Base-by-base conservation (phyloP, 176 grass and related monocot genomes). In the Carex littledalei region DNA sequence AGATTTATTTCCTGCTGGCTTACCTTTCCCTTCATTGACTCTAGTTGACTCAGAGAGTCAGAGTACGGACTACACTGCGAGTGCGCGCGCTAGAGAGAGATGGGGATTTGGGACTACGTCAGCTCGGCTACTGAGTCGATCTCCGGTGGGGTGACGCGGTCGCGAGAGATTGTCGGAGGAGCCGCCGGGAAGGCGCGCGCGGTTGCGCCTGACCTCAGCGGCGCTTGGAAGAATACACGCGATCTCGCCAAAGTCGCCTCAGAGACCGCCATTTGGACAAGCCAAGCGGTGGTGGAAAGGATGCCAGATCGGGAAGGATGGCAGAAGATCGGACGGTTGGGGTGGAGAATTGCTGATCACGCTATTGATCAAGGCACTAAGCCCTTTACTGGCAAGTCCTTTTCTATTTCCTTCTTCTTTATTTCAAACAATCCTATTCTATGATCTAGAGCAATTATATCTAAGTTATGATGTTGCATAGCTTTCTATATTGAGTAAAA, bases 271-370 rank as follows among this genome's bases (percentile, higher is more conserved):
- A 4, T 63, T 18, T 14, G 54, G 41, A 56, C 29, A 16, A 12
- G 13, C 3, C 60, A 67, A 21, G 49, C 5, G 24, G 37, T 86
- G 24, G 16, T 35, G 43, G 59, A 56, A 4, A 15, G 32, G 31
- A 81, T 81, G 32, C 78, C 65, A 11, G 78, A 87, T 87, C 85
- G 49, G 6, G 78, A 87, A 22, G 64, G 63, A 8, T 63, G 32
- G 66, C 6, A 63, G 65, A 37, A 6, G 65, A 82, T 82, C 78
- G 29, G 35, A 26, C 53, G 53, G 52, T 18, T 73, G 52, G 86
- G 65, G 8, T 87, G 29, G 32, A 59, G 34, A 29, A 57, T 87
- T 14, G 32, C 53, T 71, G 79, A 83, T 75, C 20, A 75, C 65
- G 64, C 66, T n/a, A 22, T 87, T 13, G 66, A 78, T 15, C 13